Evolutionary conservation across 805 yeast species (phyloP), one percentile per base, ranked within the genome.

Genomic region (Spathaspora gorwiae): DNA sequence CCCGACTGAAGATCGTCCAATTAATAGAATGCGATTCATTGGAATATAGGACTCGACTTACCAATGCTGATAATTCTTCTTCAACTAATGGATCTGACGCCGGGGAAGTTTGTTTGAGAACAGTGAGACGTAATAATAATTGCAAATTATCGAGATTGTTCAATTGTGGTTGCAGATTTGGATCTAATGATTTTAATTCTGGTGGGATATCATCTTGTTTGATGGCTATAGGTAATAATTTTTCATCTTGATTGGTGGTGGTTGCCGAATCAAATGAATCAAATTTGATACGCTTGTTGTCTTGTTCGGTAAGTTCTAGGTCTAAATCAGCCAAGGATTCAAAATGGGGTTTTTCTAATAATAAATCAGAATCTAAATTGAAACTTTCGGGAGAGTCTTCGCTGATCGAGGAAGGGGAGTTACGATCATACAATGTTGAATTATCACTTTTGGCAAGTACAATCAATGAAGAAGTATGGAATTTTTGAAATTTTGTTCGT

Each of bases 41-140:
- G 9, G 75, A 73, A 62, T 77, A 78, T 15, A 92, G 67, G 9
- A 92, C 75, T 54, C 99, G 77, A 39, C 78, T 76, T 2, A 87
- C 83, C 35, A 88, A 64, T 0, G 97, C 92, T 51, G 78, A 61
- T n/a, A 90, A 66, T 59, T 90, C 96, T 65, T 90, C 96, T 49
- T 84, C 87, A 0, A 84, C 84, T 42, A 94, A 67, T 0, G 81
- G 72, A 57, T 84, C 80, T 15, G 80, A 80, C 0, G 82, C 69
- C 1, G 97, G 97, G 5, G 92, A 76, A 1, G 85, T 80, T 44
- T 81, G 84, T 45, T 78, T 75, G 30, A 87, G 66, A 2, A 83
- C 74, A 41, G 81, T 77, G 40, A 84, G 68, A 51, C 90, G 76
- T 46, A 90, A 69, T 29, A 94, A 65, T 19, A 94, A 65, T 56